Evolutionary conservation across 139 green algal genomes (phyloP).

Genomic region (Chlorella sp.): DNA sequence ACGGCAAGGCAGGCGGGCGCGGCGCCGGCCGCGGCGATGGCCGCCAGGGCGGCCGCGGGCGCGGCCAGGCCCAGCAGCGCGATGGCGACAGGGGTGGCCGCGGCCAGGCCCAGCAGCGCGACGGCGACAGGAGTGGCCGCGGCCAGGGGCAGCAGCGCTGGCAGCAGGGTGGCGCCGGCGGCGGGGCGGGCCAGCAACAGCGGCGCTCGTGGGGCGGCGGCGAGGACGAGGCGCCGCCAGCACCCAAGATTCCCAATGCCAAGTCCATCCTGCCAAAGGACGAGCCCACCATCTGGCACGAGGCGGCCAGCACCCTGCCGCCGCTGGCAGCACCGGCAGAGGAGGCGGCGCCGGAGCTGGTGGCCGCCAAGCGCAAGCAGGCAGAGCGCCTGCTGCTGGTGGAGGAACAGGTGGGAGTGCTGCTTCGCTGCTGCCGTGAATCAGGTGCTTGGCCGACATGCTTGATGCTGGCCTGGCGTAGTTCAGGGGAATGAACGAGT

Average conservation of each 20-base stretch:
- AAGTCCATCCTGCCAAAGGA: slow-evolving; percentile 64
- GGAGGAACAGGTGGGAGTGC: slow-evolving; percentile 33
- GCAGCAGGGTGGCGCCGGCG: slow-evolving; percentile 10
- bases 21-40: too few species aligned
- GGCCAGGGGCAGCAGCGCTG: background rate
- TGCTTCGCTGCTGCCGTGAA: too few species aligned
- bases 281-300: slow-evolving; percentile 74
- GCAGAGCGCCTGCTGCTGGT: slow-evolving; percentile 45
- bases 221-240: background rate
- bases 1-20: too few species aligned
- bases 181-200: background rate
- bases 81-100: too few species aligned
- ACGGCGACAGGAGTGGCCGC: too few species aligned
- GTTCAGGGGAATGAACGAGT: too few species aligned
- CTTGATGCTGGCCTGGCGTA: too few species aligned
- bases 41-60: too few species aligned
- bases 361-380: slow-evolving; percentile 30
- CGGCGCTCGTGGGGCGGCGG: background rate
- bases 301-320: slow-evolving; percentile 59
- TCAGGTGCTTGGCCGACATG: too few species aligned
- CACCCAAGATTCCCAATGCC: slow-evolving; percentile 50
- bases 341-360: slow-evolving; percentile 40
- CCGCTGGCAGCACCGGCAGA: slow-evolving; percentile 21
- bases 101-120: too few species aligned
- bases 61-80: too few species aligned